These are phyloP conservation scores for Mrakia gelida DNA, from an alignment of 768 basidiomycete genomes.

Conservation along the genomic window DNA sequence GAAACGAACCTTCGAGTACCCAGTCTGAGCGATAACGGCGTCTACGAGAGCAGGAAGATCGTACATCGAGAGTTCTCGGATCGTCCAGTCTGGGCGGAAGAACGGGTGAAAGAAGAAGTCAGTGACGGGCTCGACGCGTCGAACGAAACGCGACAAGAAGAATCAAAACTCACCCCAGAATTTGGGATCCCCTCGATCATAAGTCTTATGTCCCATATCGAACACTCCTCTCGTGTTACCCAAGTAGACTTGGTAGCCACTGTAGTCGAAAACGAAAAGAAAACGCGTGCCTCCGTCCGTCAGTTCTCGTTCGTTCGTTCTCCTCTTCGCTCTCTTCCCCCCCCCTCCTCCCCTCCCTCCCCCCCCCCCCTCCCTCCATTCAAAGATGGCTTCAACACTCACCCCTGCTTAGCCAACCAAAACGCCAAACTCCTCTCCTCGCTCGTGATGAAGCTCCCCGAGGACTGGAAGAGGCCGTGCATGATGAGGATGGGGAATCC, in stretches of 20 bases:
- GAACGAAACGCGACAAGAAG: neutral
- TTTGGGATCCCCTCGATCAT: constrained; percentile 48
- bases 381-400: constrained; percentile 24
- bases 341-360: too few relatives aligned
- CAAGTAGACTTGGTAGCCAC: constrained; percentile 48
- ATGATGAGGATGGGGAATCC: constrained; percentile 50
- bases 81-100: constrained; percentile 49
- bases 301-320: neutral
- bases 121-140: neutral
- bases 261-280: neutral
- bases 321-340: constrained; percentile 34
- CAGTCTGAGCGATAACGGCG: constrained; percentile 38
- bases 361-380: too few relatives aligned
- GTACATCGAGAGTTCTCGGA: constrained; percentile 52
- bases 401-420: constrained; percentile 51
- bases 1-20: constrained; percentile 47
- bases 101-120: neutral
- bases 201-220: constrained; percentile 51
- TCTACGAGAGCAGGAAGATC: constrained; percentile 53
- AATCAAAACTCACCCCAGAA: constrained; percentile 48
- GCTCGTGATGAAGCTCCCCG: constrained; percentile 52
- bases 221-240: constrained; percentile 52
- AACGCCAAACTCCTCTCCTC: constrained; percentile 53
- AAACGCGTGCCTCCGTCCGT: neutral
- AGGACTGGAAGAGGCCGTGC: constrained; percentile 53